Evolutionary conservation across 768 basidiomycete species (phyloP).

Genomic region (Daedaleopsis sinensis): DNA sequence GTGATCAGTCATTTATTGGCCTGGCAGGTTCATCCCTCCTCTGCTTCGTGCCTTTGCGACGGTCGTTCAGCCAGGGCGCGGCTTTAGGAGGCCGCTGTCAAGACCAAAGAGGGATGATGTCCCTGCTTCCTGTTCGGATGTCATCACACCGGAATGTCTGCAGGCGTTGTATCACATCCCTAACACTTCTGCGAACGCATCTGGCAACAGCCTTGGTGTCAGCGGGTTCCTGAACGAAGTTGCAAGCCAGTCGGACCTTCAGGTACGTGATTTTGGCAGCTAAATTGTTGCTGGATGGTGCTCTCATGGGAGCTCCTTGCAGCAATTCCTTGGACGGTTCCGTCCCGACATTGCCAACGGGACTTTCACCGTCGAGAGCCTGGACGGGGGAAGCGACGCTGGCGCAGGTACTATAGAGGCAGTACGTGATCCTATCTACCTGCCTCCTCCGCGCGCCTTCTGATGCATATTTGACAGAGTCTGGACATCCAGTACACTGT

Average conservation of each 20-base stretch:
- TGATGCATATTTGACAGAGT: conserved; percentile 17
- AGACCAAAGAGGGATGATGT: conserved; percentile 5
- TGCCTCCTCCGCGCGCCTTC: background rate
- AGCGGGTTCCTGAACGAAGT: conserved; percentile 34
- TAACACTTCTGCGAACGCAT: conserved; percentile 18
- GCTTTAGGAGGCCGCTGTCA: conserved; percentile 9
- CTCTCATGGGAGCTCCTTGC: background rate
- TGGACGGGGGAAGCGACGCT: background rate
- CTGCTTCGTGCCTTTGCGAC: background rate
- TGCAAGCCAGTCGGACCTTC: conserved; percentile 31
- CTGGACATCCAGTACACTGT: conserved; percentile 36
- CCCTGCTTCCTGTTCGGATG: conserved; percentile 25
- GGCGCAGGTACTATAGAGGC: background rate
- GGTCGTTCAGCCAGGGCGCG: conserved; percentile 13
- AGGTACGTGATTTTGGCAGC: conserved; percentile 35
- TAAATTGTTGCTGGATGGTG: background rate
- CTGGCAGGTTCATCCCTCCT: background rate
- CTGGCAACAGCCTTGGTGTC: conserved; percentile 32
- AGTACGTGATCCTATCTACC: background rate
- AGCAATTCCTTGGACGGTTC: background rate
- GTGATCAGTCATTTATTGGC: background rate
- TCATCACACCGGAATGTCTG: conserved; percentile 34
- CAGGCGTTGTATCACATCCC: conserved; percentile 34
- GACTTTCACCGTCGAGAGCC: background rate
- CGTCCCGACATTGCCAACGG: background rate